These are phyloP conservation scores for Pyrus pyrifolia DNA, from an alignment of 306 rosid genomes.

Conservation along the genomic window DNA sequence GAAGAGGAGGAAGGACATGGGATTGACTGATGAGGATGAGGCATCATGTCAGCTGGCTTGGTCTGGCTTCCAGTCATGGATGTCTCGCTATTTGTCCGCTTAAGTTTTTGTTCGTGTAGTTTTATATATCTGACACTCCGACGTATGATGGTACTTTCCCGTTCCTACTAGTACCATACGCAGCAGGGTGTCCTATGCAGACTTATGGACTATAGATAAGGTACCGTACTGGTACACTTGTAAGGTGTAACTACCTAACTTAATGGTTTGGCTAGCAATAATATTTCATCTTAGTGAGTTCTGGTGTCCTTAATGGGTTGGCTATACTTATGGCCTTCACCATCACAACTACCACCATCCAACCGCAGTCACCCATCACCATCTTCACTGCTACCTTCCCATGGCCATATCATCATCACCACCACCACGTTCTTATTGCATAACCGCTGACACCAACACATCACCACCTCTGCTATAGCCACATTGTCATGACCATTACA, in stretches of 20 bases:
- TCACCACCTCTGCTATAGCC: too few species aligned
- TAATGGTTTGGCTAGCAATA: neutral
- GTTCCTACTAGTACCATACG: neutral
- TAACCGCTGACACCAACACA: neutral
- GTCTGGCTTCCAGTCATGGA: slow-evolving; percentile 90
- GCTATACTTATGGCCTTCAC: neutral
- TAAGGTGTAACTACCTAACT: neutral
- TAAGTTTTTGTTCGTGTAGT: slow-evolving; percentile 16
- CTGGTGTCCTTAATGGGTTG: neutral
- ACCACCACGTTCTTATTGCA: neutral
- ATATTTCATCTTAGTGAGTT: neutral
- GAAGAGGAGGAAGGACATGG: slow-evolving; percentile 82
- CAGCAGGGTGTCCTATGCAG: neutral
- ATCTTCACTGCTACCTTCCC: neutral
- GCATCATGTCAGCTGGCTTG: slow-evolving; percentile 73
- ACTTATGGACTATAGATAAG: neutral
- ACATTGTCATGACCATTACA: too few species aligned
- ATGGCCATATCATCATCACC: too few species aligned
- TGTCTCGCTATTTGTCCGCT: slow-evolving; percentile 49
- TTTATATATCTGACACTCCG: neutral
- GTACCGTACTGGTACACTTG: neutral
- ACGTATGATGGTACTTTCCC: slow-evolving; percentile 1
- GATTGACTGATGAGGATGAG: slow-evolving; percentile 69
- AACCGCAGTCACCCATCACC: neutral
- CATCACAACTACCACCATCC: neutral